Base-by-base conservation (phyloP, 1,139 yeast species). In the Hanseniaspora sp. region DNA sequence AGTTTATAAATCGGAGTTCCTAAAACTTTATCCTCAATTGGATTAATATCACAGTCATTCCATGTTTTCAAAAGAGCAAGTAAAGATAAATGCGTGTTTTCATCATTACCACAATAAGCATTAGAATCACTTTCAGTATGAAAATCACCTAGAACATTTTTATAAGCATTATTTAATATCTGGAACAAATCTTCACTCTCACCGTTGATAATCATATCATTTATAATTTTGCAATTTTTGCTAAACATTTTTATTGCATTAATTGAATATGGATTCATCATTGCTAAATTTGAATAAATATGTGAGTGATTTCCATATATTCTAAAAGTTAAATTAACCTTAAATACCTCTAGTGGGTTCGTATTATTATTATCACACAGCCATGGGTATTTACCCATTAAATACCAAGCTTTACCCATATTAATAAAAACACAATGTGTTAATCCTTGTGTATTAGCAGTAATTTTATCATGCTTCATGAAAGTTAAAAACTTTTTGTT, bases 391-490 rank as follows among this genome's bases (percentile, higher is more conserved):
- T 86, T 84, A 63, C 82, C 77, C 58, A 77, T 74, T 48, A 82
- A 79, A 61, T 78, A 83, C 98, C 98, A 92, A 2, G 98, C 98
- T 9, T 83, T 81, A 1, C 98, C 98, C 98, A 92, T 92, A 54
- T 94, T 84, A 57, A 92, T 73, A 64, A 92, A 92, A 0, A 97
- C 97, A 7, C 97, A 97, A 66, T 92, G 98, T 0, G 98, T 92
- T 15, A 92, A 96, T 0, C 97, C 98, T 67, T 92, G 98, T 4
- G 97, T 94, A 66, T 92, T 98, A 0, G 98, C 98, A 0, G 98
- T 92, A 58, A 92, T 92, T 60, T 78, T 78, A 65, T 92, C 98
- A 67, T 92, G 98, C 64, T 90, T 88, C 58, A 78, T 74, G 7
- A 95, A 95, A 0, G 87, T 75, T 44, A 92, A 72, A 55, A 79